Base-by-base conservation (phyloP, 129 eudicot species). In the Saposhnikovia divaricata region DNA sequence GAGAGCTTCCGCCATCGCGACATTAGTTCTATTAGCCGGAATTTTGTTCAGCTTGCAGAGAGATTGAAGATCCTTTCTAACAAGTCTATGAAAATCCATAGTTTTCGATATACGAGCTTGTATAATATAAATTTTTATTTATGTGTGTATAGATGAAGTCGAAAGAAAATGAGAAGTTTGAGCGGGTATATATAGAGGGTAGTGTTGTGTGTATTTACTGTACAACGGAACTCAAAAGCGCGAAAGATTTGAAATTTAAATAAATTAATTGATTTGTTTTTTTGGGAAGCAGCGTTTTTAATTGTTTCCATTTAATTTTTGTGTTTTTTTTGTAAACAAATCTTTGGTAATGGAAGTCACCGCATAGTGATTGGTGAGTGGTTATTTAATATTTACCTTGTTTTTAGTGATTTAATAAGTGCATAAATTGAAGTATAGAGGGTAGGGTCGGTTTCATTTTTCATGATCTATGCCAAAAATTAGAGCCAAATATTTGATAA, bases 1-100 rank as follows among this genome's bases (percentile, higher is more conserved):
- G 77, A 94, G 97, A 69, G 98, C 90, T 69, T 94, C 93, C 2
- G 90, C 92, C 98, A 94, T 94, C 47, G 95, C 98, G 51, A 87
- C 66, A 72, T 88, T 91, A 23, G 94, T 91, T 55, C 83, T 47
- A 78, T 93, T 93, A 6, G 97, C 98, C 0, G 95, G 98, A 43
- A 91, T 91, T 9, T 91, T 88, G 80, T 93, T 93, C 70, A 53
- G 77, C 88, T 93, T 93, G 91, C 95, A 91, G 14, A 93, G 87
- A 38, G 88, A 75, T 84, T 93, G 98, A 80, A 93, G 92, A 37
- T 93, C 90, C 82, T 90, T 85, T 84, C 98, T 85, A 28, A 81
- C 69, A 23, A 93, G 81, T 80, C 59, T 88, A 21, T 87, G 81
- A 88, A 89, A 93, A 85, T 91, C 98, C 98, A 91, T 87, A 73